Base-by-base conservation (phyloP, 148 eudicot genomes). In the Drosera capensis region DNA sequence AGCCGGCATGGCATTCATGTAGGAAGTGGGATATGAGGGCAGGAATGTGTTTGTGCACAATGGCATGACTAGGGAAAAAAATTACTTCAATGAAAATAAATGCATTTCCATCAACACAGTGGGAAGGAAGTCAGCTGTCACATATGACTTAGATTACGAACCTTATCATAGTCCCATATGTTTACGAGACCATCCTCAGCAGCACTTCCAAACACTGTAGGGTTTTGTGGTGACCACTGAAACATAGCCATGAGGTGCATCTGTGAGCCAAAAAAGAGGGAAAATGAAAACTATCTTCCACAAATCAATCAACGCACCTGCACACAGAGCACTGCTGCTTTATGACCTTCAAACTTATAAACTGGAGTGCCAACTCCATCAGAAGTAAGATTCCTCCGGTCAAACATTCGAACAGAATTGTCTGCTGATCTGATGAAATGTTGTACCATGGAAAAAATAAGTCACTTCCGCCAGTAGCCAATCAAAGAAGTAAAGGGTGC, bases 151-250 rank as follows among this genome's bases (percentile, higher is more conserved):
- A 11, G 38, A 13, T 4, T 41, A 18, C 41, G 14, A 38, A 81
- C 96, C 87, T 78, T 73, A 46, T 73, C 84, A 57, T 81, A 73
- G 60, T 86, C 86, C 93, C 96, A 86, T 46, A 86, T 78, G 70
- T 86, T 82, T 25, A 86, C 51, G 16, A 73, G 54, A 58, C 93
- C 87, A 62, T 86, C 96, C 75, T 86, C 96, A 13, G 96, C 96
- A 51, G 93, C 79, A 64, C 84, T 86, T 65, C 96, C 96, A 52
- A 86, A 86, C 28, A 86, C 78, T 30, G 87, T 78, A 54, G 87
- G 59, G 46, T 63, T 82, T 64, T 81, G 87, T 26, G 93, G 96
- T 49, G 81, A 86, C 96, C 93, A 86, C 96, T 86, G 78, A 21
- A 68, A 68, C 44, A 46, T 15, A 20, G n/a, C n/a, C 9, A 34